A percentile compares a stretch with the other conserved stretches of the same genome.
Conservation (phyloP, 83 land plant genomes). For the Isoetes engelmannii region DNA sequence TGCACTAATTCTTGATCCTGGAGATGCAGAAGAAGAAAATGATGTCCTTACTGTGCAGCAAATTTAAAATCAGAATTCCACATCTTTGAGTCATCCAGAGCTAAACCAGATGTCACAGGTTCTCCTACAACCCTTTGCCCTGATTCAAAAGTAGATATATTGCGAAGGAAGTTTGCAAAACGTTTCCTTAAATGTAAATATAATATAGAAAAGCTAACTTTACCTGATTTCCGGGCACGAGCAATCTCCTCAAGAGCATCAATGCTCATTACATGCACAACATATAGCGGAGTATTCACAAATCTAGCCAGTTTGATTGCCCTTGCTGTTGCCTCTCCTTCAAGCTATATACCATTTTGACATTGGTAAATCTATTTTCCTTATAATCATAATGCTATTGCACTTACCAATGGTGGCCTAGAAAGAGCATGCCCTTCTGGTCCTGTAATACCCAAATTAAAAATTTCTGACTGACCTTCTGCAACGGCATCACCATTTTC, state of each 20-base stretch:
- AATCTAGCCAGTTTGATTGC: constrained; percentile 84
- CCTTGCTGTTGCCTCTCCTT: constrained; percentile 93
- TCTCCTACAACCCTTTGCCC: constrained; percentile 96
- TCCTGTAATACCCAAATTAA: constrained; percentile 87
- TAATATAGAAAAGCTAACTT: too few species aligned
- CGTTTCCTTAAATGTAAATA: too few species aligned
- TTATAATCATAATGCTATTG: too few species aligned
- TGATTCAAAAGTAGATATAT: too few species aligned
- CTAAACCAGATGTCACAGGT: constrained; percentile 79
- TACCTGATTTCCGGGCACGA: constrained; percentile 81
- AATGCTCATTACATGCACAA: constrained; percentile 98
- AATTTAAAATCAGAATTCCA: constrained; percentile 80
- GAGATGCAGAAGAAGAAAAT: constrained; percentile 7
- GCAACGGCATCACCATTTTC: constrained; percentile 98
- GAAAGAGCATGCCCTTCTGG: constrained; percentile 97
- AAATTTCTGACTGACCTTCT: constrained; percentile 81
- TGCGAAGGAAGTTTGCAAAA: too few species aligned
- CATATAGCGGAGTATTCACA: constrained; percentile 88
- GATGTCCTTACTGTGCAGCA: constrained; percentile 63
- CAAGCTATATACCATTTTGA: too few species aligned
- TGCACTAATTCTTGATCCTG: background rate
- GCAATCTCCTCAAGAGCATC: constrained; percentile 95
- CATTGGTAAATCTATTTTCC: too few species aligned
- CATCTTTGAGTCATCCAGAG: constrained; percentile 73
- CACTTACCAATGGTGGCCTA: constrained; percentile 71